A percentile compares a stretch with the other conserved stretches of the same genome.
Conservation (phyloP, 1,284 basidiomycete species). For the Puccinia coronata region DNA sequence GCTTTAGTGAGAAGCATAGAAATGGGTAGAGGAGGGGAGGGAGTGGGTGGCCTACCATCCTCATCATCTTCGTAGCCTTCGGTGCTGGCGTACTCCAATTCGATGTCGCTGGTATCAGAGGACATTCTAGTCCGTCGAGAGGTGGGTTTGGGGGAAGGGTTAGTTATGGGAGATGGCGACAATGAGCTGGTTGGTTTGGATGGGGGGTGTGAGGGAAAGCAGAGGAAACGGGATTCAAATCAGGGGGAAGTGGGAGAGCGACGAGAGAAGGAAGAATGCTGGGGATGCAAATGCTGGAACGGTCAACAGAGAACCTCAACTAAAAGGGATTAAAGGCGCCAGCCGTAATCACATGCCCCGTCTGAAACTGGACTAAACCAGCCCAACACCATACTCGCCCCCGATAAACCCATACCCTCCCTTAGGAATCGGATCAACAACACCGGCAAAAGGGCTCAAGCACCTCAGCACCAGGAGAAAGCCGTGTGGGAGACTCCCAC, state of each 20-base stretch:
- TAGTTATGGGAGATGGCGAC: not conserved
- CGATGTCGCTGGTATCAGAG: constrained; percentile 40
- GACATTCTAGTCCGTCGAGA: constrained; percentile 25
- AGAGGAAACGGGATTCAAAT: not conserved
- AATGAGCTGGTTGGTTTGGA: not conserved
- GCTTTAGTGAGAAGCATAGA: not conserved
- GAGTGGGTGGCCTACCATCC: constrained; percentile 18
- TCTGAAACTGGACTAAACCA: no score
- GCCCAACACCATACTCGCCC: no score
- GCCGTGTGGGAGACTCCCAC: no score
- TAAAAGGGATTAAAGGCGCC: no score
- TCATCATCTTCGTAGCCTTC: constrained; percentile 46
- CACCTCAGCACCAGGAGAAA: no score
- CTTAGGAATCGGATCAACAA: no score
- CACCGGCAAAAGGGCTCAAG: no score
- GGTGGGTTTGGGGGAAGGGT: not conserved
- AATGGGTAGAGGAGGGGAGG: not conserved
- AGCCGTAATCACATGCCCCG: no score
- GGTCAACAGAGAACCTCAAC: no score
- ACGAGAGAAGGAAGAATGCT: not conserved
- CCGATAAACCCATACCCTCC: no score
- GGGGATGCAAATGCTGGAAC: no score
- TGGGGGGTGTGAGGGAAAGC: not conserved
- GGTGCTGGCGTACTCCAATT: constrained; percentile 45
- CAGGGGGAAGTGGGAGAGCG: not conserved